Evolutionary conservation across 805 yeast species (phyloP), one percentile per base, ranked within the genome.

Genomic region (Starmerella geochares): DNA sequence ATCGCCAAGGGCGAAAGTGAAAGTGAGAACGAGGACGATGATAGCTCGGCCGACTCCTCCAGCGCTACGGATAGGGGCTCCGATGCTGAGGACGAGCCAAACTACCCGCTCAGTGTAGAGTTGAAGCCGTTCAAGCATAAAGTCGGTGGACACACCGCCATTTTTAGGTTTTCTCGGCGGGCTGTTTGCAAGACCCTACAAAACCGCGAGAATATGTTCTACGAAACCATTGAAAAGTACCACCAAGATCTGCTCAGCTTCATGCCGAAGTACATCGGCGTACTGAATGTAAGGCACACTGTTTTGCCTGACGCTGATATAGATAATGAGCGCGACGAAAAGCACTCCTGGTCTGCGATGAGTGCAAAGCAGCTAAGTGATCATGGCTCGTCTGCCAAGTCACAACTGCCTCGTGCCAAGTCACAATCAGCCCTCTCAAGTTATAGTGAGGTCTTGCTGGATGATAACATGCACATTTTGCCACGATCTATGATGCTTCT

Each of bases 101-200:
- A 49, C 57, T 59, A 56, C 54, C 73, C 73, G 0, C 56, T 86
- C 27, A 84, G 95, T 1, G 95, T 88, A 1, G 96, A 90, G 63
- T 68, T 90, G 51, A 78, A 85, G 48, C 97, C 97, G 1, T 90
- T 88, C 67, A 80, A 81, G 49, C 87, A 92, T 63, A 87, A 85
- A 62, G 97, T 92, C 20, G 99, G 99, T 7, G 99, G 99, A 0
- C 99, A 92, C 64, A 90, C 96, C 0, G 96, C 96, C 1, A 87
- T 92, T 31, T 92, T 90, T 69, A 77, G 90, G 56, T 92, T 92
- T 63, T 83, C 94, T 4, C 84, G 80, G 58, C 73, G 85, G 51
- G 97, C 96, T 0, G 95, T 92, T 16, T 92, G 97, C 66, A 92
- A 92, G 65, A 92, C 92, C 0, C 71, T 94, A 53, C 86, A 87